phyloP scores from a whole-genome alignment of 768 basidiomycete genomes.

The Psilocybe sp. region DNA sequence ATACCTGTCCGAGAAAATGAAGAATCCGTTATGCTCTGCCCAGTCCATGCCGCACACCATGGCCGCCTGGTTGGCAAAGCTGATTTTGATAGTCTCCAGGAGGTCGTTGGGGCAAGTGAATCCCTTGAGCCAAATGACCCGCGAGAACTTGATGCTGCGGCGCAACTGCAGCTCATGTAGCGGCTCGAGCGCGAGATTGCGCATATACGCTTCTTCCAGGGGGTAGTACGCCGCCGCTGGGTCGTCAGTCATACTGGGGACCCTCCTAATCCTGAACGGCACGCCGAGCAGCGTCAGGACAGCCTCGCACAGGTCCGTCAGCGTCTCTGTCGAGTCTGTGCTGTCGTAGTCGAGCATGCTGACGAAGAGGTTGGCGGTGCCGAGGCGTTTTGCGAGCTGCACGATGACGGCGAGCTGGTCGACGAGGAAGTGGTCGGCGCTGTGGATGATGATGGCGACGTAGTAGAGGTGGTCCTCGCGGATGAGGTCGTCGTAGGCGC shows the following conservation, averaged over 20 bases:
- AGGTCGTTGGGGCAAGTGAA: slow-evolving; percentile 99
- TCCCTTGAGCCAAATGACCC: slow-evolving; percentile 97
- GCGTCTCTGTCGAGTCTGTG: slow-evolving; percentile 89
- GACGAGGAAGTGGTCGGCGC: slow-evolving; percentile 97
- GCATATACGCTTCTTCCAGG: slow-evolving; percentile 89
- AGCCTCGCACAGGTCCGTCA: slow-evolving; percentile 93
- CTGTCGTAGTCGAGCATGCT: slow-evolving; percentile 98
- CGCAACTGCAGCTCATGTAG: slow-evolving; percentile 76
- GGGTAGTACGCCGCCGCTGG: slow-evolving; percentile 91
- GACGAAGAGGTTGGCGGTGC: slow-evolving; percentile 88
- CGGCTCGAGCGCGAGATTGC: slow-evolving; percentile 91
- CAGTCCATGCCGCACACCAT: slow-evolving; percentile 99
- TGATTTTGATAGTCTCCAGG: slow-evolving; percentile 90
- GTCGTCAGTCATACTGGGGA: slow-evolving; percentile 90
- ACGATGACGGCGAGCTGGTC: slow-evolving; percentile 98
- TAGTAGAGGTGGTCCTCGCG: slow-evolving; percentile 85
- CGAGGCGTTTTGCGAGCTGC: slow-evolving; percentile 89
- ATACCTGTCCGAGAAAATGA: slow-evolving; percentile 96
- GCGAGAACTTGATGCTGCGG: slow-evolving; percentile 77
- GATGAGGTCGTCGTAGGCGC: slow-evolving; percentile 87
- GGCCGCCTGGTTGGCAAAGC: slow-evolving; percentile 86
- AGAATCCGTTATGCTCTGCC: slow-evolving; percentile 96
- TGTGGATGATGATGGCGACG: slow-evolving; percentile 93
- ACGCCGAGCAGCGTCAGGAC: slow-evolving; percentile 92
- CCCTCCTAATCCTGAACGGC: slow-evolving; percentile 88